Conservation (phyloP, 179 eudicot genomes). For the Actinidia polygama region DNA sequence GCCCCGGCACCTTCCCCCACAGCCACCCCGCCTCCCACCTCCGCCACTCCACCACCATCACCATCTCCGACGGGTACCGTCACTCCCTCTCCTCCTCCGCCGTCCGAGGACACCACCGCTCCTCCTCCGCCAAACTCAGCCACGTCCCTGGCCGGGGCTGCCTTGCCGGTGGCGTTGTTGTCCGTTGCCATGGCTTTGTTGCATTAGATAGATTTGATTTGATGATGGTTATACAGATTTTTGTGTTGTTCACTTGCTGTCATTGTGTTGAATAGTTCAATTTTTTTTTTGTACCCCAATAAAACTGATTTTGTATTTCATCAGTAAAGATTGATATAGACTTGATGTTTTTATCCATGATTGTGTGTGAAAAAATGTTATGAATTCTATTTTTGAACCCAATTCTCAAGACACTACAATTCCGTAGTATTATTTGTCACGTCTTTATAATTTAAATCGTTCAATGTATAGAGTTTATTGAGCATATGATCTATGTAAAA, state of each 20-base stretch:
- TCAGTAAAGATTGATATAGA: background rate
- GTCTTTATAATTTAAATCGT: no score
- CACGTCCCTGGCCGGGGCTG: background rate
- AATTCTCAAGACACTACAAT: no score
- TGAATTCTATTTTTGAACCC: no score
- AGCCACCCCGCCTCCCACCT: constrained; percentile 11
- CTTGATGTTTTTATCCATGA: background rate
- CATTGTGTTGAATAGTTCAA: background rate
- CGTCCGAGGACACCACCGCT: constrained; percentile 18
- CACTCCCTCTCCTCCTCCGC: constrained; percentile 8
- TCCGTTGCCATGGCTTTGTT: constrained; percentile 24
- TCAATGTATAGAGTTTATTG: no score
- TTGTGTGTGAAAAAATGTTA: background rate
- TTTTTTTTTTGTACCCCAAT: background rate
- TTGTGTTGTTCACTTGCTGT: background rate
- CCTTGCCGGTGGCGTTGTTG: constrained; percentile 26
- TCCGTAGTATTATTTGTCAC: no score
- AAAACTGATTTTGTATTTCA: background rate
- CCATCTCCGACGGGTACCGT: background rate
- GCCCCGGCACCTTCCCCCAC: background rate
- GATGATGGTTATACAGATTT: background rate
- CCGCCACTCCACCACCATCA: constrained; percentile 7
- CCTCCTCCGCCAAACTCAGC: constrained; percentile 30
- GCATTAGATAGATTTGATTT: constrained; percentile 10
- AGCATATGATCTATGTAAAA: no score